These are phyloP conservation scores for Agarophyton chilense DNA, from an alignment of 23 red algal species.

Conservation along the genomic window DNA sequence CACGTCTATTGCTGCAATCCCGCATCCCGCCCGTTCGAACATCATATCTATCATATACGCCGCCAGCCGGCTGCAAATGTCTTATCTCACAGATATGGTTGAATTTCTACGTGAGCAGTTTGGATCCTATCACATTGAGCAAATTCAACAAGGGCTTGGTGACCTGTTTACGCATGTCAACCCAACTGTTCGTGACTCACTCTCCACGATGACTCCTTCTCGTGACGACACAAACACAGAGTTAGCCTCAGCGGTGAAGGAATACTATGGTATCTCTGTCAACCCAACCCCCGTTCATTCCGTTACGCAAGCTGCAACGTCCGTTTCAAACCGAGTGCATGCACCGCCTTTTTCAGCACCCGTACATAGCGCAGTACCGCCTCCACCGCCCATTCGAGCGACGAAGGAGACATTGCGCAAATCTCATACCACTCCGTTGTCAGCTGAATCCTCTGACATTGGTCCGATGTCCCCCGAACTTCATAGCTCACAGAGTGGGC, in stretches of 20 bases:
- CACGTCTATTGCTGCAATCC: constrained; percentile 60
- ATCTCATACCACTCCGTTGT: constrained; percentile 39
- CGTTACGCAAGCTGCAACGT: neutral
- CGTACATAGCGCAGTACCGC: neutral
- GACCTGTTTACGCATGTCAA: constrained; percentile 34
- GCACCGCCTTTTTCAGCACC: neutral
- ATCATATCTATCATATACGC: constrained; percentile 68
- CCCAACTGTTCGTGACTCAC: constrained; percentile 50
- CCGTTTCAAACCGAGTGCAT: neutral
- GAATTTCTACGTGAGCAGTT: constrained; percentile 61
- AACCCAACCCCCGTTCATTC: constrained; percentile 13
- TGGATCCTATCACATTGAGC: constrained; percentile 46
- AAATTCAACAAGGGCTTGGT: constrained; percentile 47
- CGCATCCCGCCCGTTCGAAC: constrained; percentile 47
- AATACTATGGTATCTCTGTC: constrained; percentile 53
- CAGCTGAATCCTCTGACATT: constrained; percentile 35
- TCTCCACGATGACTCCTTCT: constrained; percentile 28
- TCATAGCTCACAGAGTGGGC: neutral
- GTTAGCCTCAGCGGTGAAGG: constrained; percentile 60
- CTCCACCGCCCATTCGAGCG: neutral
- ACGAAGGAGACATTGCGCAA: constrained; percentile 20
- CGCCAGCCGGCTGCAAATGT: constrained; percentile 53
- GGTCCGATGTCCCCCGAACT: constrained; percentile 27
- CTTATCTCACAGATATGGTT: constrained; percentile 53
- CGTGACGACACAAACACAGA: constrained; percentile 31